Evolutionary conservation across 2,329 filamentous ascomycete species (phyloP).

Genomic region (Ceratocystis albifundus): DNA sequence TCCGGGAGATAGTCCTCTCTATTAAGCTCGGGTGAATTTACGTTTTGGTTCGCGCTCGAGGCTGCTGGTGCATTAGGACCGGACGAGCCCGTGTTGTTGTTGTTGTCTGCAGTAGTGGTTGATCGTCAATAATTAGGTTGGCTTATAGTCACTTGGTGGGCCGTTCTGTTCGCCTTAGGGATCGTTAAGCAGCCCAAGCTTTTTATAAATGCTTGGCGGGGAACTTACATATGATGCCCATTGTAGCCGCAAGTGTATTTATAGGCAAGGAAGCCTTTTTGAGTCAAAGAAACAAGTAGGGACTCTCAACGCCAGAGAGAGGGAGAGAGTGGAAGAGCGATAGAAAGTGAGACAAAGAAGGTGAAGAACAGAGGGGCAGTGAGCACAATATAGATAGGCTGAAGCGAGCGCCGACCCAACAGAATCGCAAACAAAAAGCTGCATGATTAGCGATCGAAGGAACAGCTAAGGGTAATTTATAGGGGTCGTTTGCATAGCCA

Average conservation of each 20-base stretch:
- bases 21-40: neutral
- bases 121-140: neutral
- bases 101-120: neutral
- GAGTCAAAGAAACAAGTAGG: neutral
- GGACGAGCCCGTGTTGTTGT: neutral
- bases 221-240: constrained; percentile 8
- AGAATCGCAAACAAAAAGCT: no score
- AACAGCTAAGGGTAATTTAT: neutral
- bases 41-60: neutral
- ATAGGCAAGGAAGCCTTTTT: neutral
- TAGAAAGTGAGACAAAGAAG: neutral
- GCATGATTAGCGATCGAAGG: neutral
- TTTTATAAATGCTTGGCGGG: neutral
- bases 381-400: no score
- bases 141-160: neutral
- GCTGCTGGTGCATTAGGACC: neutral
- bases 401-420: no score
- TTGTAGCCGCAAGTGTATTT: neutral
- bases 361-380: neutral
- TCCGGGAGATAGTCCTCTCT: constrained; percentile 14
- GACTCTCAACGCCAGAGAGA: neutral
- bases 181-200: neutral
- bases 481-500: neutral
- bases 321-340: no score
- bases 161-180: neutral